phyloP scores from a whole-genome alignment of 257 asterid species.

The Gynochthodes officinalis region DNA sequence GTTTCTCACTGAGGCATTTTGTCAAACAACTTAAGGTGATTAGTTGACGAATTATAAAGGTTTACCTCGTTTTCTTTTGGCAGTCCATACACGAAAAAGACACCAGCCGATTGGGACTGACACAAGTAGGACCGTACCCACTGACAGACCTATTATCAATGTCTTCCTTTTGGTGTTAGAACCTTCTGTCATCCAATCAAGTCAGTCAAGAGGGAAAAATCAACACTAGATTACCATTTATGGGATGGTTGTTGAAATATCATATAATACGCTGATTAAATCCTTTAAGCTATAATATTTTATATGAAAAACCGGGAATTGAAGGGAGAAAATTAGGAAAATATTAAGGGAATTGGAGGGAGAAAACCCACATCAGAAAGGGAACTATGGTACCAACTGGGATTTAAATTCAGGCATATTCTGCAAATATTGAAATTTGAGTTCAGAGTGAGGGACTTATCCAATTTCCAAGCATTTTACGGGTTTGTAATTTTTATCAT shows the following conservation, averaged over 20 bases:
- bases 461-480: no score
- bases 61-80: slow-evolving; percentile 10
- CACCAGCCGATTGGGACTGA: background rate
- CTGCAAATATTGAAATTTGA: no score
- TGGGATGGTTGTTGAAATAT: background rate
- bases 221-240: background rate
- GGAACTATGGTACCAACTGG: no score
- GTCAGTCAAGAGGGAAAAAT: background rate
- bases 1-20: slow-evolving; percentile 3
- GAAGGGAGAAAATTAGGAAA: no score
- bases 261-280: background rate
- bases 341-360: no score
- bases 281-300: no score
- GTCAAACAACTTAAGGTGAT: slow-evolving; percentile 1
- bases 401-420: no score
- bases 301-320: no score
- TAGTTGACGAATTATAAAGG: background rate
- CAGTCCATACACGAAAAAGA: background rate
- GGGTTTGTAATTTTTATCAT: no score
- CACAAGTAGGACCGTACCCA: background rate
- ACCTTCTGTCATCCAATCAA: background rate
- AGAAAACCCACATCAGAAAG: no score
- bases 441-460: no score
- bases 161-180: background rate
- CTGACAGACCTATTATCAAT: background rate